Evolutionary conservation across 495 filamentous ascomycete genomes (phyloP).

Genomic region (Podospora pseudoanserina): DNA sequence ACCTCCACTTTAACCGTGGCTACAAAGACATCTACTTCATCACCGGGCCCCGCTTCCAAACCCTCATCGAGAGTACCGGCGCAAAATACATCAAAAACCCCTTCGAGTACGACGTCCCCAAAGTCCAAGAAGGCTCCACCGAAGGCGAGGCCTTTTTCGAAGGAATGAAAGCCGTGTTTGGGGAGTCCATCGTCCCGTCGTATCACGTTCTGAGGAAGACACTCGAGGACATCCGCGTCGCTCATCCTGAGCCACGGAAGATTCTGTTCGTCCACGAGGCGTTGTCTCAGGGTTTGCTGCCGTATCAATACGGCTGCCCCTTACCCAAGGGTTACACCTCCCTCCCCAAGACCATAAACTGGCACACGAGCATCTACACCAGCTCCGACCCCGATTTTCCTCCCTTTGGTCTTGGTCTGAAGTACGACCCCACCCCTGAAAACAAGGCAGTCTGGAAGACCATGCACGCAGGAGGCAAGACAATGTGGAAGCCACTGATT

Average conservation of each 20-base stretch:
- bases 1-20: slow-evolving; percentile 29
- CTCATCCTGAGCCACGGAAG: slow-evolving; percentile 19
- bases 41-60: slow-evolving; percentile 28
- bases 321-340: slow-evolving; percentile 16
- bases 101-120: background rate
- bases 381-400: slow-evolving; percentile 22
- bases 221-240: slow-evolving; percentile 20
- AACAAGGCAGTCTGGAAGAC: slow-evolving; percentile 18
- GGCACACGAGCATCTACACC: slow-evolving; percentile 21
- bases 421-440: slow-evolving; percentile 15
- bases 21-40: slow-evolving; percentile 31
- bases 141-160: background rate
- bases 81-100: slow-evolving; percentile 18
- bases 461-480: slow-evolving; percentile 1
- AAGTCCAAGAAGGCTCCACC: background rate
- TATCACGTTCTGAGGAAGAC: slow-evolving; percentile 28
- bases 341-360: slow-evolving; percentile 21
- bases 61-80: slow-evolving; percentile 14
- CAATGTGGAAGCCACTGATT: background rate
- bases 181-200: slow-evolving; percentile 15
- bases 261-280: slow-evolving; percentile 34
- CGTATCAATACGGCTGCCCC: slow-evolving; percentile 26
- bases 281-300: slow-evolving; percentile 27
- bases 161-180: slow-evolving; percentile 17
- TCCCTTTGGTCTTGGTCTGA: slow-evolving; percentile 30